Base-by-base conservation (phyloP, 345 rosid species). In the Arabis hirsuta region DNA sequence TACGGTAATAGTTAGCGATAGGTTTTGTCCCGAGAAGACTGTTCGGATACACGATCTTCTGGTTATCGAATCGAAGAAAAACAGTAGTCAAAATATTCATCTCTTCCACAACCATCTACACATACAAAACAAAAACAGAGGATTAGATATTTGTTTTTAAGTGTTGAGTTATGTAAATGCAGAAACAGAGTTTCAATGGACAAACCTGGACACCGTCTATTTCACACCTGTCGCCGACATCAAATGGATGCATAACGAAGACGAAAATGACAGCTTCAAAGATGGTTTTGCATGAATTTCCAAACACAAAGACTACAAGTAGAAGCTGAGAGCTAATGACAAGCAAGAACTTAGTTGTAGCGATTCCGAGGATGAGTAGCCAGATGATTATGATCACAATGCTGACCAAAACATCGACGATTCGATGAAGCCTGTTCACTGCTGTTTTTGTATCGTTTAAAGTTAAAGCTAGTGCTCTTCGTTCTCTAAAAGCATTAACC, bases 391-490 rank as follows among this genome's bases (percentile, higher is more conserved):
- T 5, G 16, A 89, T 80, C 32, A 94, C 62, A 53, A 85, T 78
- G 69, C 83, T 80, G 59, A 89, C 86, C 38, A 89, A 50, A 13
- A 76, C 34, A 68, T 91, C 79, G 3, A 89, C 67, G 48, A 94
- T 79, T 3, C 51, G 71, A 78, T 94, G 98, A 69, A 94, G 97
- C 71, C 79, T 84, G 80, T 94, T 89, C 67, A 94, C 97, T 6
- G 97, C 98, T 39, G 98, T 94, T 69, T 94, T 91, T 2, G 97
- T 94, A 62, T 94, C 98, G 47, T 91, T 86, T 78, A 94, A 56
- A 12, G 98, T 91, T 75, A 89, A 70, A 38, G 98, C 84, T 24
- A 94, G 88, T 3, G 98, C 98, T 77, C 88, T 91, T 72, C 98
- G 77, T 63, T 94, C 96, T 74, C 95, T 85, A 55, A 87, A 94